Base-by-base conservation (phyloP, 78 protist genomes). In the Anaeramoeba ignava region DNA sequence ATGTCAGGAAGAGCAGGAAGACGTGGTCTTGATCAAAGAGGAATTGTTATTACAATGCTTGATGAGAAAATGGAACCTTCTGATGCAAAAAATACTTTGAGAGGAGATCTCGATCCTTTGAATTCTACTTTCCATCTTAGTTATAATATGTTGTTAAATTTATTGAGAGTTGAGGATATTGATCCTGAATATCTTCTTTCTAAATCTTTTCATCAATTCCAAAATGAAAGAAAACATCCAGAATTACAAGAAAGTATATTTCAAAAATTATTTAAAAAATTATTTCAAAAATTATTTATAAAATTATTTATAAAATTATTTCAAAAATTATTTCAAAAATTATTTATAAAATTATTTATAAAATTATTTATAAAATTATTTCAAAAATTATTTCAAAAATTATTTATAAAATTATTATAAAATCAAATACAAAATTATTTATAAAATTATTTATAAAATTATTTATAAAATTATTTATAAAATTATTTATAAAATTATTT, bases 1-100 rank as follows among this genome's bases (percentile, higher is more conserved):
- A 96, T 96, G 98, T 40, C 90, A 23, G 99, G 99, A 1, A 83
- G 99, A 3, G 99, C 99, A 0, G 99, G 99, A 3, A 86, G 99
- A 3, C 87, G 99, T n/a, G 99, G 98, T 27, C 83, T 95, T 38
- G 98, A 95, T 81, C 1, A 82, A 1, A 89, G 81, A 1, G 98
- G 98, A 37, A 93, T 90, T 1, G 98, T 96, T 33, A 88, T 95
- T 42, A 1, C 93, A 1, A 92, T 96, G 95, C 88, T 91, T 31
- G 95, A 94, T 67, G 96, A 95, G 83, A 79, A 86, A 82, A 80
- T 94, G 85, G 96, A 93, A 81, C 92, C 73, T 54, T 27, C 8
- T 27, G 8, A 54, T 54, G 8, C 17, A 54, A 8, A 17, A 17
- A 54, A 8, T 27, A 8, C 17, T 27, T 54, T 54, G 36, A 54